phyloP scores from a whole-genome alignment of 495 filamentous ascomycete genomes.

The Trichoderma virens region DNA sequence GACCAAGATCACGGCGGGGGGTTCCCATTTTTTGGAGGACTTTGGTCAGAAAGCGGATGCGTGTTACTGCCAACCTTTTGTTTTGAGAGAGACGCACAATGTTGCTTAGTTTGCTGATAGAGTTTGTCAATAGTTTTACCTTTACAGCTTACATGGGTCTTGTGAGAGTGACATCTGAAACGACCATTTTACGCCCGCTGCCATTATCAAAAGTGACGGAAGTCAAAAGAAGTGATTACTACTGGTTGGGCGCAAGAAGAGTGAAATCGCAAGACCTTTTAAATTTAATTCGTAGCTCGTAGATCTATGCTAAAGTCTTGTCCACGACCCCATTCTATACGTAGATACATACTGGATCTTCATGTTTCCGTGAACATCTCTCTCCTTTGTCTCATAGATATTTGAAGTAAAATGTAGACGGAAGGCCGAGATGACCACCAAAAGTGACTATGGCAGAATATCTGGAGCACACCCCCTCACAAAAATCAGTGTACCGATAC shows the following conservation, averaged over 20 bases:
- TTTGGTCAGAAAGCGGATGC: neutral
- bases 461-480: neutral
- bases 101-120: neutral
- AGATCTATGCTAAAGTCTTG: constrained; percentile 16
- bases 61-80: neutral
- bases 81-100: neutral
- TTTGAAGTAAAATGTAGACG: neutral
- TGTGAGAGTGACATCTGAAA: too few species aligned
- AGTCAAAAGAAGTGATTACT: neutral
- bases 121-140: neutral
- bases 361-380: neutral
- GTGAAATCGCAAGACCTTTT: constrained; percentile 8
- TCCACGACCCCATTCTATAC: neutral
- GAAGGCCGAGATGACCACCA: neutral
- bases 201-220: neutral
- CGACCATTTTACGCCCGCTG: too few species aligned
- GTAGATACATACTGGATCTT: constrained; percentile 1
- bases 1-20: neutral
- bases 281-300: constrained; percentile 17
- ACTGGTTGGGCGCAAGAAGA: neutral
- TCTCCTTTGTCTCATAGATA: neutral
- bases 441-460: constrained; percentile 3
- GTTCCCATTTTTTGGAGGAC: neutral
- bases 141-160: neutral
- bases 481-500: neutral